Evolutionary conservation across 139 green algal species (phyloP).

Genomic region (Chlamydomonas sp.): DNA sequence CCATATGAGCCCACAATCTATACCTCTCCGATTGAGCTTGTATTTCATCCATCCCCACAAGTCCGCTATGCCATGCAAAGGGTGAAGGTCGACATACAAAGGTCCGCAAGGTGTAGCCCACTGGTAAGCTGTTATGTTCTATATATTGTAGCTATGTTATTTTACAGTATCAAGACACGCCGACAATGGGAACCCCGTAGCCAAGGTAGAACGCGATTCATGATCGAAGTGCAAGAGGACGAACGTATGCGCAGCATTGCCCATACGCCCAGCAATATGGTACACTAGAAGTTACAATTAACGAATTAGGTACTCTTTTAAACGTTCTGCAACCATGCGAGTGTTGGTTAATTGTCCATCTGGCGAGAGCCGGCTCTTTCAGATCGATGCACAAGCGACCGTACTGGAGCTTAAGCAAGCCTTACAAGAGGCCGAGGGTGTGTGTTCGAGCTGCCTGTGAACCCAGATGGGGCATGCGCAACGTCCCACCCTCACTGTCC

Average conservation of each 20-base stretch:
- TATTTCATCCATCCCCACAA: slow-evolving; percentile 12
- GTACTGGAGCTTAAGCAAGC: slow-evolving; percentile 53
- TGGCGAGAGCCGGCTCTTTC: slow-evolving; percentile 57
- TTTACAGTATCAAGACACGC: too few relatives aligned
- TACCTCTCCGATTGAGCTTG: slow-evolving; percentile 33
- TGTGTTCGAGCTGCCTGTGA: too few relatives aligned
- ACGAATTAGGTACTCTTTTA: not conserved
- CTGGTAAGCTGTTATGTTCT: not conserved
- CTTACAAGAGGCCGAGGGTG: slow-evolving; percentile 34
- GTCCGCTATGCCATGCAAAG: not conserved
- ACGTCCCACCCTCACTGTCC: too few relatives aligned
- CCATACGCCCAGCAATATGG: not conserved
- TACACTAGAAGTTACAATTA: not conserved
- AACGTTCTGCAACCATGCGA: slow-evolving; percentile 37
- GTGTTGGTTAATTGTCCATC: slow-evolving; percentile 53
- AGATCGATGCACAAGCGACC: slow-evolving; percentile 44
- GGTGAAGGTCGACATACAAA: not conserved
- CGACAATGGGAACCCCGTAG: too few relatives aligned
- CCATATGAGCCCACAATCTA: not conserved
- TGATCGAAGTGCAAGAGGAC: too few relatives aligned
- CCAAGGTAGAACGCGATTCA: too few relatives aligned
- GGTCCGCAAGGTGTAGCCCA: not conserved
- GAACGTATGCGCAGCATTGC: too few relatives aligned
- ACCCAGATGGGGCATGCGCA: too few relatives aligned
- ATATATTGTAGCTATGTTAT: not conserved